Conservation (phyloP, 192 early-diverging fungal species). For the Umbelopsis ramanniana region DNA sequence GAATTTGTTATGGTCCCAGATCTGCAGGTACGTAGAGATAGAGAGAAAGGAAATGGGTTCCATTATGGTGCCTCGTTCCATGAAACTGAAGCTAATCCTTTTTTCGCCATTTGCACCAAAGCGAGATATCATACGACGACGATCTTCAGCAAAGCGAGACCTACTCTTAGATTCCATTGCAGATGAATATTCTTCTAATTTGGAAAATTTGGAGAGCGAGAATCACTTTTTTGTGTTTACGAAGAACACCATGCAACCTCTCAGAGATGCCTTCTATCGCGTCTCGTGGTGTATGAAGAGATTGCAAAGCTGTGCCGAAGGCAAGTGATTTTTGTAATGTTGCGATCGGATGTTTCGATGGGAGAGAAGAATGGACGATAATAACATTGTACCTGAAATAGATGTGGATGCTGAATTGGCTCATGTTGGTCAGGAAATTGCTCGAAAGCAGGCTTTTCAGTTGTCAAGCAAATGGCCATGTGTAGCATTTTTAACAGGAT, state of each 20-base stretch:
- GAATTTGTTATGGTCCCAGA: slow-evolving; percentile 49
- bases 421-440: slow-evolving; percentile 23
- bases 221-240: slow-evolving; percentile 48
- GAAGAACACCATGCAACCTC: slow-evolving; percentile 38
- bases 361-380: too few species aligned
- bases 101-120: slow-evolving; percentile 14
- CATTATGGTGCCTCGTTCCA: neutral
- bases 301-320: slow-evolving; percentile 29
- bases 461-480: slow-evolving; percentile 2
- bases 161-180: slow-evolving; percentile 45
- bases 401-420: slow-evolving; percentile 30
- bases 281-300: slow-evolving; percentile 30
- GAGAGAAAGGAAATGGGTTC: slow-evolving; percentile 6
- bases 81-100: neutral
- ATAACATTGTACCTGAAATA: slow-evolving; percentile 9
- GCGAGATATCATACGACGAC: slow-evolving; percentile 38
- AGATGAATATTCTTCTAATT: slow-evolving; percentile 31
- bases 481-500: neutral
- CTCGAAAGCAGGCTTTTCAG: slow-evolving; percentile 3
- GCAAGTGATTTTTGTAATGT: neutral
- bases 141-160: slow-evolving; percentile 46
- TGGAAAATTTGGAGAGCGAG: slow-evolving; percentile 43
- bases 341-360: neutral
- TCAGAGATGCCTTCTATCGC: slow-evolving; percentile 34
- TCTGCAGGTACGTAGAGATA: slow-evolving; percentile 38